phyloP scores from a whole-genome alignment of 495 filamentous ascomycete genomes.

The Apiosordaria backusii region DNA sequence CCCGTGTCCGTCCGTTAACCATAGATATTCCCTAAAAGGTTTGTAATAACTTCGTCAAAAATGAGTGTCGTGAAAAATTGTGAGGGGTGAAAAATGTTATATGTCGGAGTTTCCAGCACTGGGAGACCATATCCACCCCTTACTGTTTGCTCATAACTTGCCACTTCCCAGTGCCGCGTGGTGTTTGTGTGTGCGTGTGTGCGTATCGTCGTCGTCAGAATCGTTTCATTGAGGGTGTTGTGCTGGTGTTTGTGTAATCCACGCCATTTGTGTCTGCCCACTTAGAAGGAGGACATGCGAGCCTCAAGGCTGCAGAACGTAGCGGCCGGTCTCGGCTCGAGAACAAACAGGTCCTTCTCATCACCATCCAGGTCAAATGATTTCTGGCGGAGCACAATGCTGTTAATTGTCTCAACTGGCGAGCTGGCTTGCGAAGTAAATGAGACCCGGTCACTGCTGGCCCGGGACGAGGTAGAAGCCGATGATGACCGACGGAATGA shows the following conservation, averaged over 20 bases:
- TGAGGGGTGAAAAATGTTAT: background rate
- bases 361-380: conserved; percentile 46
- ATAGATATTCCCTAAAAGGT: background rate
- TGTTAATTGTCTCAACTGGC: conserved; percentile 48
- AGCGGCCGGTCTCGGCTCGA: conserved; percentile 53
- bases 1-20: background rate
- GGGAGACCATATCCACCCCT: conserved; percentile 2
- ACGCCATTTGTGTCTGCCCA: background rate
- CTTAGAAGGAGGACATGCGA: conserved; percentile 42
- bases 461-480: conserved; percentile 34
- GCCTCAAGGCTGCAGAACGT: conserved; percentile 55
- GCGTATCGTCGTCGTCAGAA: conserved; percentile 2
- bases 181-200: background rate
- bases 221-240: background rate
- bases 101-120: conserved; percentile 9
- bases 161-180: conserved; percentile 8
- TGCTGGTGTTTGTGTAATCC: conserved; percentile 1
- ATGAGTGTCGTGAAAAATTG: background rate
- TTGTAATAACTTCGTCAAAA: background rate
- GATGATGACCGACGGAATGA: conserved; percentile 48
- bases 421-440: conserved; percentile 41
- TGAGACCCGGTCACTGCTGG: conserved; percentile 40
- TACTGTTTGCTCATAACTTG: conserved; percentile 7
- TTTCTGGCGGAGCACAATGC: conserved; percentile 48
- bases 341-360: conserved; percentile 47